Base-by-base conservation (phyloP, 257 asterid genomes). In the Solanum paucissectum region DNA sequence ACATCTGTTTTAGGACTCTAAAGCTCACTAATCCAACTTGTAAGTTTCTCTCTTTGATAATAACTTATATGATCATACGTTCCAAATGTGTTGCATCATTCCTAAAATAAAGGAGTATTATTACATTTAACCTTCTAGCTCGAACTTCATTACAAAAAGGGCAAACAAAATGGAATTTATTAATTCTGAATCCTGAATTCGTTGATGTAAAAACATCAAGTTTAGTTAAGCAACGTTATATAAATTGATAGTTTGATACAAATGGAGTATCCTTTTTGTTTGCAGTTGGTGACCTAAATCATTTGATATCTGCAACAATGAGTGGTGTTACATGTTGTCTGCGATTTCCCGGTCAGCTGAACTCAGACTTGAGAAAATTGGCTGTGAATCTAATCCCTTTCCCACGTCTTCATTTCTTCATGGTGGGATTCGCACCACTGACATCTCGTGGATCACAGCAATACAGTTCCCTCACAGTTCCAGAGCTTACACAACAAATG, bases 201-300 rank as follows among this genome's bases (percentile, higher is more conserved):
- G 4, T 66, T 25, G 14, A 8, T 20, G 27, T 33, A 18, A 76
- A 38, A 36, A 12, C 33, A 12, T 38, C 2, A 5, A 38, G 6
- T 76, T 25, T 20, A n/a, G 33, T 76, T 7, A n/a, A 36, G 40
- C 29, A 36, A 11, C 2, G 23, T 76, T 25, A 0, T 38, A 38
- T n/a, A 38, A 23, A 23, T 23, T 6, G 32, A 33, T 33, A 8
- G 25, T 9, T 16, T 32, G 77, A 33, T 36, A 10, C 1, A 2
- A 13, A 74, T 40, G 21, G 18, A 75, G 83, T 75, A 13, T 29
- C 32, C 32, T 29, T 29, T 46, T 52, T 7, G 42, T 29, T 21
- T 83, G 74, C 86, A 83, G 86, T 83, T 83, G 86, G 86, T 83
- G 86, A 83, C 52, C 86, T 83, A 29, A 83, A 83, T 49, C 86